phyloP scores from a whole-genome alignment of 768 basidiomycete genomes.

The Phylloporus sp. region DNA sequence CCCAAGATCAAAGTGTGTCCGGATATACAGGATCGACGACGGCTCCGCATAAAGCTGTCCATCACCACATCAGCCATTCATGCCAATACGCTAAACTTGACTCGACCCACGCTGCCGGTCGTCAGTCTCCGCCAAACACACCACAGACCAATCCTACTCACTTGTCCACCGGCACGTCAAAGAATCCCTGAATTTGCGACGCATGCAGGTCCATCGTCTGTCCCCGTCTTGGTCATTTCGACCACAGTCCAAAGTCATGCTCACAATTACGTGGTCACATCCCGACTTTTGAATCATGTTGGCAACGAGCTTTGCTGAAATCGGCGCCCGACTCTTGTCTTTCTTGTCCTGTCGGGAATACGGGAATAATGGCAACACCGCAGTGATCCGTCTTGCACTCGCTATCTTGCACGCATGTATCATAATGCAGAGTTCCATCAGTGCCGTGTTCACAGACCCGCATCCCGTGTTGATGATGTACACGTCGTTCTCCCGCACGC shows the following conservation, averaged over 20 bases:
- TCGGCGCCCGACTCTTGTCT: conserved; percentile 97
- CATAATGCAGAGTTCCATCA: conserved; percentile 99
- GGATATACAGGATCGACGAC: conserved; percentile 90
- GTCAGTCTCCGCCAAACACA: conserved; percentile 12
- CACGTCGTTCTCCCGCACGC: conserved; percentile 96
- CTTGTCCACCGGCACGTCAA: conserved; percentile 99
- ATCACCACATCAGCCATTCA: conserved; percentile 20
- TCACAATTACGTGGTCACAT: conserved; percentile 94
- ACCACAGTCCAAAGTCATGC: conserved; percentile 30
- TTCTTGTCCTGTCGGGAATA: conserved; percentile 99
- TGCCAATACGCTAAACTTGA: not conserved
- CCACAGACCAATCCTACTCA: conserved; percentile 43
- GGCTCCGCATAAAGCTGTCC: conserved; percentile 90
- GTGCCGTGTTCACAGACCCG: conserved; percentile 81
- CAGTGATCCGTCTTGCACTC: conserved; percentile 96
- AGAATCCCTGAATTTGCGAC: conserved; percentile 99
- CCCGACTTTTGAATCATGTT: conserved; percentile 94
- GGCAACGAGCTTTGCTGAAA: conserved; percentile 96
- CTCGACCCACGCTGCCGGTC: conserved; percentile 45
- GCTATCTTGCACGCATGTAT: conserved; percentile 99
- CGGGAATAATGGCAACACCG: conserved; percentile 95
- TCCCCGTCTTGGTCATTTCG: conserved; percentile 6
- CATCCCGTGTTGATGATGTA: conserved; percentile 97
- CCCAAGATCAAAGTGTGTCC: conserved; percentile 78
- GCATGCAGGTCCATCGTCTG: conserved; percentile 99